Evolutionary conservation across 495 filamentous ascomycete species (phyloP).

Genomic region (Aspergillus bridgeri): DNA sequence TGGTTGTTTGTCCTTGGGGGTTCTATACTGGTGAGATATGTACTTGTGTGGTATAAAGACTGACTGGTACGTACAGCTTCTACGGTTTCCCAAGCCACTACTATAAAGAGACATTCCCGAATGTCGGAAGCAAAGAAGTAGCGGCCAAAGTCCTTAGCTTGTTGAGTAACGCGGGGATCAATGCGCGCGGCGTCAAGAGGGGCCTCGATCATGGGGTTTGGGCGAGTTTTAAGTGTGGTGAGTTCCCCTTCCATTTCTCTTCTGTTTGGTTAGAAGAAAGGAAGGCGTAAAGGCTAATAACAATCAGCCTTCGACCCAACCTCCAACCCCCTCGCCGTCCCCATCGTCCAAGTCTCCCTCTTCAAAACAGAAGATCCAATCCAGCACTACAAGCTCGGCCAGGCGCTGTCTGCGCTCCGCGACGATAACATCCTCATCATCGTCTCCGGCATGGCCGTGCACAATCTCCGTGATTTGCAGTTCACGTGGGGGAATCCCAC

Average conservation of each 20-base stretch:
- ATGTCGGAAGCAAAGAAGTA: slow-evolving; percentile 61
- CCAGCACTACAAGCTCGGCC: slow-evolving; percentile 68
- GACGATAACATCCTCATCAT: slow-evolving; percentile 73
- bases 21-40: not conserved
- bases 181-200: slow-evolving; percentile 58
- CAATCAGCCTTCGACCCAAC: slow-evolving; percentile 61
- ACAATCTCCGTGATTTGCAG: slow-evolving; percentile 70
- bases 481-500: slow-evolving; percentile 40
- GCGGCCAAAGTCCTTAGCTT: slow-evolving; percentile 62
- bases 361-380: slow-evolving; percentile 65
- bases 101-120: slow-evolving; percentile 63
- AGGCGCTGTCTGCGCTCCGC: slow-evolving; percentile 63
- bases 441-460: slow-evolving; percentile 81
- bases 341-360: slow-evolving; percentile 78
- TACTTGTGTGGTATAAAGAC: not conserved
- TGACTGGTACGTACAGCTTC: slow-evolving; percentile 47
- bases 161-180: slow-evolving; percentile 59
- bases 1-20: no score
- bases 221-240: slow-evolving; percentile 64
- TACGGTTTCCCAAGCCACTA: slow-evolving; percentile 71
- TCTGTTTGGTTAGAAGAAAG: slow-evolving; percentile 15
- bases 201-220: slow-evolving; percentile 83
- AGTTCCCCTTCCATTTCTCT: slow-evolving; percentile 10
- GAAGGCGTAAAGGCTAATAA: slow-evolving; percentile 3
- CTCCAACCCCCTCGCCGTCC: slow-evolving; percentile 71